Conservation (phyloP, 306 rosid genomes). For the Cucumis hystrix region DNA sequence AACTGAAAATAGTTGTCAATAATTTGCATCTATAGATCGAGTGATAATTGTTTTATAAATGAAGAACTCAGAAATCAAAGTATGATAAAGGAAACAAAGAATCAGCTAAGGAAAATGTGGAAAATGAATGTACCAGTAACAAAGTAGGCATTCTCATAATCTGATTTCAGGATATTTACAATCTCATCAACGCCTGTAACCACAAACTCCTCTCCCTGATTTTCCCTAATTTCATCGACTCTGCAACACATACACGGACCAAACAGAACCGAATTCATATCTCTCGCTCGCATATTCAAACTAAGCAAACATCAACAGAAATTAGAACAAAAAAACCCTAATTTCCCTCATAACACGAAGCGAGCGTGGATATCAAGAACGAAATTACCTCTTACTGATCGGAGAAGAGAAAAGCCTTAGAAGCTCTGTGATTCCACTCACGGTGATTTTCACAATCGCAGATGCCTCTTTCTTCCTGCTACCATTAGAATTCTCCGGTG, state of each 20-base stretch:
- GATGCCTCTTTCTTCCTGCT: slow-evolving; percentile 26
- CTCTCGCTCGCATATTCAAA: not conserved
- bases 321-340: not conserved
- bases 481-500: slow-evolving; percentile 7
- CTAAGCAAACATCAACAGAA: not conserved
- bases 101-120: not conserved
- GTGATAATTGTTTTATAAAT: not conserved
- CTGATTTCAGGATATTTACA: slow-evolving; percentile 35
- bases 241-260: slow-evolving; percentile 3
- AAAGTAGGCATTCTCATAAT: slow-evolving; percentile 53
- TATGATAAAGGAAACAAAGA: not conserved
- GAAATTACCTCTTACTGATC: slow-evolving; percentile 20
- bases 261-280: not conserved
- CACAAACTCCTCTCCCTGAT: slow-evolving; percentile 23
- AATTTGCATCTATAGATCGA: not conserved
- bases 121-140: slow-evolving; percentile 41
- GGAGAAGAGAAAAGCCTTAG: slow-evolving; percentile 51
- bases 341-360: not conserved
- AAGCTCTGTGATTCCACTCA: slow-evolving; percentile 57
- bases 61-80: not conserved
- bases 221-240: slow-evolving; percentile 10
- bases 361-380: not conserved
- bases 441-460: slow-evolving; percentile 42
- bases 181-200: slow-evolving; percentile 52
- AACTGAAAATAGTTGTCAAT: not conserved